phyloP scores from a whole-genome alignment of 345 rosid genomes.

The Citrus hindsii region DNA sequence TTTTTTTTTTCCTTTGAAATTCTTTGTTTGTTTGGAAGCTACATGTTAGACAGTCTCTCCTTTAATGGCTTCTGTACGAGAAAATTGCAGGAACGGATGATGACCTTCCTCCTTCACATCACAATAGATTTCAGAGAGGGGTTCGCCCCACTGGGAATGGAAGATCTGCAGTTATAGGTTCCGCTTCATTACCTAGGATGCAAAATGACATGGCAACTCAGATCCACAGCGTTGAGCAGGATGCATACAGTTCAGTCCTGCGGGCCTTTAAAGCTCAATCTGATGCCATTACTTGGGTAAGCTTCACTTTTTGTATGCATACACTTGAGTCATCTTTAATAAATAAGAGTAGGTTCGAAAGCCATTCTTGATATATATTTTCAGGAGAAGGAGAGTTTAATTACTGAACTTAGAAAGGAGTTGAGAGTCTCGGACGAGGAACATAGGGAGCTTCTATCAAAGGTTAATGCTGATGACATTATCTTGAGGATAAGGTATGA shows the following conservation, averaged over 20 bases:
- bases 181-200: constrained; percentile 61
- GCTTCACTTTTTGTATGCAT: neutral
- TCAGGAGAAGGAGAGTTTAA: constrained; percentile 94
- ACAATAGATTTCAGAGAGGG: constrained; percentile 82
- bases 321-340: neutral
- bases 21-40: neutral
- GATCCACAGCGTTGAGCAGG: constrained; percentile 89
- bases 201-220: constrained; percentile 87
- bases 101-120: constrained; percentile 94
- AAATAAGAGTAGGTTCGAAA: constrained; percentile 1
- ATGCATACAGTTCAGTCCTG: constrained; percentile 80
- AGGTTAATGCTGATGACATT: constrained; percentile 86
- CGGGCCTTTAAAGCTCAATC: constrained; percentile 99
- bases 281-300: constrained; percentile 98
- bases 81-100: constrained; percentile 86
- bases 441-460: constrained; percentile 78
- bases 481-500: constrained; percentile 79
- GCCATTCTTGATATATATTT: constrained; percentile 11
- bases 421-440: constrained; percentile 95
- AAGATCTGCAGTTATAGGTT: constrained; percentile 58
- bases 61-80: constrained; percentile 6
- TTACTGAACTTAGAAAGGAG: constrained; percentile 95
- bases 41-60: neutral
- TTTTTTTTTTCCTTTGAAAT: neutral
- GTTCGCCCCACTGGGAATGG: constrained; percentile 76